A percentile compares a stretch with the other conserved stretches of the same genome.
Conservation (phyloP, 2,329 filamentous ascomycete species). For the Tothia fuscella region DNA sequence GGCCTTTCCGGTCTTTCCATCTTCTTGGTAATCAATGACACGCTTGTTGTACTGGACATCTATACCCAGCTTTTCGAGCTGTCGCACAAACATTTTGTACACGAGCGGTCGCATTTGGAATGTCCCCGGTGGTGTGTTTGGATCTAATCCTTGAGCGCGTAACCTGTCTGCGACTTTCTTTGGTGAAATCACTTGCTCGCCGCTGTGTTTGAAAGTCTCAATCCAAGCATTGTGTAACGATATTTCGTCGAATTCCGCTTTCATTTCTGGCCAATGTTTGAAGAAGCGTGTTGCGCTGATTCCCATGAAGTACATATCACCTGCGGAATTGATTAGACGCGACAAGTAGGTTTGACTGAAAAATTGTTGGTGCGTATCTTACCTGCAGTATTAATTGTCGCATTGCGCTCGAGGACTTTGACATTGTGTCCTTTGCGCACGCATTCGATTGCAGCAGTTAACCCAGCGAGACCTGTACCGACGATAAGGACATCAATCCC, state of each 20-base stretch:
- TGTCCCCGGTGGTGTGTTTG: constrained; percentile 39
- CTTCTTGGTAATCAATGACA: constrained; percentile 34
- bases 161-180: constrained; percentile 40
- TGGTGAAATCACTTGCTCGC: constrained; percentile 36
- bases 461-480: constrained; percentile 27
- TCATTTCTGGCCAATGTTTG: constrained; percentile 43
- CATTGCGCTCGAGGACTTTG: constrained; percentile 31
- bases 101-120: constrained; percentile 46
- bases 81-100: constrained; percentile 42
- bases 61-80: constrained; percentile 34
- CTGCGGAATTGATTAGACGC: constrained; percentile 20
- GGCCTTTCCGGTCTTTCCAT: constrained; percentile 26
- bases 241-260: constrained; percentile 38
- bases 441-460: constrained; percentile 27
- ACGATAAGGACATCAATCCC: constrained; percentile 30
- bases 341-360: background rate
- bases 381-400: constrained; percentile 41
- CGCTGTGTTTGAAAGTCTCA: constrained; percentile 43
- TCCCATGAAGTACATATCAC: constrained; percentile 50
- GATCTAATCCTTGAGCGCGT: constrained; percentile 31
- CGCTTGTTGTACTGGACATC: constrained; percentile 30
- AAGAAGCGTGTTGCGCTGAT: constrained; percentile 43
- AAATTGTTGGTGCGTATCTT: constrained; percentile 12
- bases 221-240: constrained; percentile 44
- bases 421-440: constrained; percentile 29